Evolutionary conservation across 331 rosid genomes (phyloP), one percentile per base, ranked within the genome.

Genomic region (Malus hybrid): DNA sequence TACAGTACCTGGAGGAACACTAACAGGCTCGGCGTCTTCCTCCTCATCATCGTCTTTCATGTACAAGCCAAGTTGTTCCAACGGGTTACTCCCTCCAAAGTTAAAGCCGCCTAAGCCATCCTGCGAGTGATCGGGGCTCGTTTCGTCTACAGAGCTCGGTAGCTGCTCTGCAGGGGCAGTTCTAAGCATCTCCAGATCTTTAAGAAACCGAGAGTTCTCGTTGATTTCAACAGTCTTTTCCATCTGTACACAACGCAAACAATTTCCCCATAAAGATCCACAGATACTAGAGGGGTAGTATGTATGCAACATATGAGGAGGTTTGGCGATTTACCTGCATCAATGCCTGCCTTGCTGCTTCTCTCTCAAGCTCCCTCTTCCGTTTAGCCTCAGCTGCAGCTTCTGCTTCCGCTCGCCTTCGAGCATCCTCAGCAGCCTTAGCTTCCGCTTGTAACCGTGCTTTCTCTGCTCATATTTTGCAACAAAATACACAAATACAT

Each of bases 371-470:
- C 72, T 90, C 94, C 90, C 93, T 89, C 88, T 93, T 87, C 71
- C 88, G 77, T 78, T 81, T 87, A 69, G 93, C 91, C 85, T 93
- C 95, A 5, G 94, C 94, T 34, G 89, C 91, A 67, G 90, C 95
- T 87, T 86, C 91, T 14, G 82, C 98, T 68, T 90, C 96, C 2
- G 87, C 92, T 77, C n/a, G 85, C 79, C 70, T 87, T 80, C 81
- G 88, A 57, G 96, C 98, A 55, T 88, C 95, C 83, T 87, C 91
- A 19, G 98, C 98, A 46, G 96, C 96, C 82, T 87, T 87, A 10
- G 94, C 98, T 89, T 90, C 96, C 69, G 96, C 93, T 87, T 80
- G 93, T 68, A 90, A 70, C 77, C 93, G 87, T 2, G 96, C 95
- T 80, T 87, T 93, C 85, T 90, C 98, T 93, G 88, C 46, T 34